A percentile compares a stretch with the other conserved stretches of the same genome.
Conservation (phyloP, 768 basidiomycete species). For the Macrolepiota dolichaula region DNA sequence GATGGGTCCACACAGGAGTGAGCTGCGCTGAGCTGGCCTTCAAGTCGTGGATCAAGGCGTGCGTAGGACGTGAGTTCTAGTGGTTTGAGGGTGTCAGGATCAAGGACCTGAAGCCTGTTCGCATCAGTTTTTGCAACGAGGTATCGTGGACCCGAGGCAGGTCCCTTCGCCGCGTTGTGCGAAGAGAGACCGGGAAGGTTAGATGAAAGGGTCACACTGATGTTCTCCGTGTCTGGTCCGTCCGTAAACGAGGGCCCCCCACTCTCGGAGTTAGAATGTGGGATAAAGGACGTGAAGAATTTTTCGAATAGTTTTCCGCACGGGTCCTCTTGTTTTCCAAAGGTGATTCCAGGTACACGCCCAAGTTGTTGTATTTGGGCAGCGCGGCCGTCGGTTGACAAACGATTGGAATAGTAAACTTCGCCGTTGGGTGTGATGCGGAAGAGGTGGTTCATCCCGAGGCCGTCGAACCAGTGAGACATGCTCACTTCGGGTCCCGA, state of each 20-base stretch:
- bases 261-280: background rate
- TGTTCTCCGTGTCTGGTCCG: background rate
- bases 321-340: background rate
- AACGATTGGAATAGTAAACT: slow-evolving; percentile 9
- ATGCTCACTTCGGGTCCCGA: background rate
- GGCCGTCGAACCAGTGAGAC: slow-evolving; percentile 5
- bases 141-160: background rate
- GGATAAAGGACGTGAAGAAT: slow-evolving; percentile 1
- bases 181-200: slow-evolving; percentile 6
- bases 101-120: slow-evolving; percentile 1
- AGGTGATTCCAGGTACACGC: background rate
- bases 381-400: background rate
- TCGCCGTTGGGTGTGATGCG: slow-evolving; percentile 1
- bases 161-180: background rate
- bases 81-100: slow-evolving; percentile 1
- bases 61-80: background rate
- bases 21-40: slow-evolving; percentile 1
- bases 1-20: background rate
- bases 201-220: slow-evolving; percentile 2
- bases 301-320: slow-evolving; percentile 2
- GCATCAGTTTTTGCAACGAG: slow-evolving; percentile 4
- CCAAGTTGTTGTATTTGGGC: slow-evolving; percentile 1
- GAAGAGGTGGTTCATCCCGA: slow-evolving; percentile 4
- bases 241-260: background rate
- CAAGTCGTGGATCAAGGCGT: background rate